A percentile compares a stretch with the other conserved stretches of the same genome.
These are phyloP conservation scores for Trichomonas tenax DNA, from an alignment of 208 protist genomes.

Conservation along the genomic window DNA sequence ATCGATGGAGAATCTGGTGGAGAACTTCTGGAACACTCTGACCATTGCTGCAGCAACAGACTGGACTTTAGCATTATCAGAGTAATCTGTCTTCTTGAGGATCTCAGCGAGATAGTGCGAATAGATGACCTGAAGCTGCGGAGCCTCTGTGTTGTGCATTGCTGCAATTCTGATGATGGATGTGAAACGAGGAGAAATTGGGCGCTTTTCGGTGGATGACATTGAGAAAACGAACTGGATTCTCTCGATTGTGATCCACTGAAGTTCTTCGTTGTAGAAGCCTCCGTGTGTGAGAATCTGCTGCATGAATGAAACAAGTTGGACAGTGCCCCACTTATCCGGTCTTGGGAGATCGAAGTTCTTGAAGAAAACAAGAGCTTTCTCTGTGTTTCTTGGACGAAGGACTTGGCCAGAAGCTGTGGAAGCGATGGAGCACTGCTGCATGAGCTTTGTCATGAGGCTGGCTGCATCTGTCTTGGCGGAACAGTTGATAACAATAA, in stretches of 20 bases:
- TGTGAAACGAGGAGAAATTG: slow-evolving; percentile 63
- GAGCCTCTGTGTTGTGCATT: slow-evolving; percentile 72
- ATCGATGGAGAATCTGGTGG: slow-evolving; percentile 68
- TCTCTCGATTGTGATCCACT: not conserved
- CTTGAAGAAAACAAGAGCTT: slow-evolving; percentile 58
- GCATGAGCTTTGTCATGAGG: slow-evolving; percentile 35
- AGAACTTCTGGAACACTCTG: slow-evolving; percentile 68
- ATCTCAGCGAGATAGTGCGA: slow-evolving; percentile 70
- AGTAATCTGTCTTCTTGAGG: slow-evolving; percentile 2
- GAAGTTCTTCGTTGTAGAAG: slow-evolving; percentile 20
- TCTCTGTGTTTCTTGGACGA: slow-evolving; percentile 73
- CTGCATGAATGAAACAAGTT: slow-evolving; percentile 83
- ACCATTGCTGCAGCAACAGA: slow-evolving; percentile 69
- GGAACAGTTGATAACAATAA: not conserved
- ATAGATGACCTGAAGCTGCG: slow-evolving; percentile 73
- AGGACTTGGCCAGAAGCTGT: slow-evolving; percentile 73
- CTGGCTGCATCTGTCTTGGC: not conserved
- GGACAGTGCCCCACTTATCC: slow-evolving; percentile 85
- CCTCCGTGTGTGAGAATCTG: slow-evolving; percentile 78
- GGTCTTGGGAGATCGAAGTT: slow-evolving; percentile 88
- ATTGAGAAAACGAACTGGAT: slow-evolving; percentile 20
- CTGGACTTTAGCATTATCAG: not conserved
- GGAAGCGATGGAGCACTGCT: slow-evolving; percentile 68
- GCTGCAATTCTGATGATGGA: slow-evolving; percentile 70
- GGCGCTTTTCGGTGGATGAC: not conserved